phyloP scores from a whole-genome alignment of 495 filamentous ascomycete genomes.

The Cudoniella acicularis region DNA sequence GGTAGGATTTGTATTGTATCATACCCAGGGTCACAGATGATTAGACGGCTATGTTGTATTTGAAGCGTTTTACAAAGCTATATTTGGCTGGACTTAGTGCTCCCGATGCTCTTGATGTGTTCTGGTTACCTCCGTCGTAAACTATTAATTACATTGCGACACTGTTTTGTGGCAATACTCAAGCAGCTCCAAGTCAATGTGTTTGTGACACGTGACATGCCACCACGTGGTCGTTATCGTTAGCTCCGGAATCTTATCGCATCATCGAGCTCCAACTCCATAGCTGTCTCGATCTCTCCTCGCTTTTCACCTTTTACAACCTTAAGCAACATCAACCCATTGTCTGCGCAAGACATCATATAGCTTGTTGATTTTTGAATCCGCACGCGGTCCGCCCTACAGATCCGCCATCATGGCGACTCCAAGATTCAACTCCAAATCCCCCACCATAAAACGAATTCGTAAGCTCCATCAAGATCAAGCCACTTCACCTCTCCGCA shows the following conservation, averaged over 20 bases:
- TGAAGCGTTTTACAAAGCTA: no score
- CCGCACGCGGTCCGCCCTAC: no score
- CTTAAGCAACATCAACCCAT: no score
- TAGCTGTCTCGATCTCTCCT: neutral
- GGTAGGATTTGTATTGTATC: neutral
- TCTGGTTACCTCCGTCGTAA: no score
- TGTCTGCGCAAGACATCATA: no score
- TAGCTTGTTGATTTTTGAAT: no score
- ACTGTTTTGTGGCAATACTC: no score
- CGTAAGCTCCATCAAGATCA: slow-evolving; percentile 38
- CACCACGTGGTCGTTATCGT: slow-evolving; percentile 6
- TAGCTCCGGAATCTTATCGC: neutral
- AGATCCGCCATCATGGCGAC: slow-evolving; percentile 12
- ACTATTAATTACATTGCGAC: no score
- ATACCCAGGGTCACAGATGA: neutral
- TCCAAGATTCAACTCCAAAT: slow-evolving; percentile 64
- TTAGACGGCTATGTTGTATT: neutral
- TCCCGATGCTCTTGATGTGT: no score
- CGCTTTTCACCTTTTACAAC: no score
- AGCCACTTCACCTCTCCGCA: neutral
- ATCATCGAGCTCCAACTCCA: neutral
- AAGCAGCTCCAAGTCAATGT: neutral
- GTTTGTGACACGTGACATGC: neutral
- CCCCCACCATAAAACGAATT: slow-evolving; percentile 76
- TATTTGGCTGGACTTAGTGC: no score